phyloP scores from a whole-genome alignment of 768 basidiomycete species.

The Podaxis pistillaris region DNA sequence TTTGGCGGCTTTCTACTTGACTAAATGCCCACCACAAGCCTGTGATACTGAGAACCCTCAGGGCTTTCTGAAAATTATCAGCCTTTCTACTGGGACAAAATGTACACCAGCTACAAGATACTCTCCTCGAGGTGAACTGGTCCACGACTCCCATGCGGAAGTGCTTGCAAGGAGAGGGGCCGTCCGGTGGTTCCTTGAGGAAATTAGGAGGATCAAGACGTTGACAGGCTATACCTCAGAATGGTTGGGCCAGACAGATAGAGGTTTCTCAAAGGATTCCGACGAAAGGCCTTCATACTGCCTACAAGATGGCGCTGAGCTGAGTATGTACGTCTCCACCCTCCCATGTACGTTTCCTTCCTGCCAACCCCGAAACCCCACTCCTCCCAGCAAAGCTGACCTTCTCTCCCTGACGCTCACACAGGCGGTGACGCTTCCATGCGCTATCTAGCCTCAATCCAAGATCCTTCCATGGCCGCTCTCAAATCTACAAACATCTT shows the following conservation, averaged over 20 bases:
- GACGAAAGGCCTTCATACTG: constrained; percentile 34
- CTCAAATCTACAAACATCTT: constrained; percentile 53
- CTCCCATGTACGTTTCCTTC: constrained; percentile 43
- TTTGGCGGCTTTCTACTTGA: constrained; percentile 54
- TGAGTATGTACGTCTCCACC: constrained; percentile 74
- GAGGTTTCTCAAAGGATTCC: constrained; percentile 9
- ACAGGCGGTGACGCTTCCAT: constrained; percentile 90
- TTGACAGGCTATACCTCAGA: constrained; percentile 33
- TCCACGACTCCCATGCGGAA: constrained; percentile 93
- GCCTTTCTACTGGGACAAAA: constrained; percentile 82
- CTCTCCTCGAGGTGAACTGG: constrained; percentile 66
- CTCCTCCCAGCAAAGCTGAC: not conserved
- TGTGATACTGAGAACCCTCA: not conserved
- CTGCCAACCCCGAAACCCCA: not conserved
- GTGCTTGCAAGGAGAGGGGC: constrained; percentile 83
- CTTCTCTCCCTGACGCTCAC: not conserved
- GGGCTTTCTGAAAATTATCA: constrained; percentile 49
- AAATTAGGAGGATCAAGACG: constrained; percentile 43
- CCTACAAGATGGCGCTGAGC: constrained; percentile 43
- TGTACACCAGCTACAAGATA: constrained; percentile 67
- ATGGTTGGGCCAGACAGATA: constrained; percentile 9
- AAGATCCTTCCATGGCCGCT: constrained; percentile 69
- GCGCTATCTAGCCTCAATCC: constrained; percentile 69
- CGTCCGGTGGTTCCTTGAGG: constrained; percentile 76
- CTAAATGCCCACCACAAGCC: constrained; percentile 21